Evolutionary conservation across 2,329 filamentous ascomycete genomes (phyloP).

Genomic region (Sclerotinia subarctica): DNA sequence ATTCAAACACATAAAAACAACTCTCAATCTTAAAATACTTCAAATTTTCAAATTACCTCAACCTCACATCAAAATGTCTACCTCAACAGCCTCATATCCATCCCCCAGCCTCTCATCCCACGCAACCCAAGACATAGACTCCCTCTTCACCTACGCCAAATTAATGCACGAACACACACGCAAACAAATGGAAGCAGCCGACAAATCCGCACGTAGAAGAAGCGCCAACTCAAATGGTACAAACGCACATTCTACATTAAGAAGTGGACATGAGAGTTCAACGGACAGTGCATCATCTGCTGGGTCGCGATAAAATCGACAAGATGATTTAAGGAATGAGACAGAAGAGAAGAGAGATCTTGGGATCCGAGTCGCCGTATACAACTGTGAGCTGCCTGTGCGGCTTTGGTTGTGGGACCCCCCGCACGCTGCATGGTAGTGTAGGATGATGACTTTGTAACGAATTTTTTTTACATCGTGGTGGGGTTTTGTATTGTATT

Average conservation of each 20-base stretch:
- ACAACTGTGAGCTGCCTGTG: too few species aligned
- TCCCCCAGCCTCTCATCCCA: not conserved
- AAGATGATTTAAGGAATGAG: too few species aligned
- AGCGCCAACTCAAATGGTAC: conserved; percentile 16
- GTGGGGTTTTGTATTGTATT: too few species aligned
- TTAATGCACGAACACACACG: conserved; percentile 65
- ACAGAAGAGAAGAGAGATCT: too few species aligned
- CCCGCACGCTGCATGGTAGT: too few species aligned
- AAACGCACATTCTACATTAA: conserved; percentile 24
- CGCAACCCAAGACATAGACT: not conserved
- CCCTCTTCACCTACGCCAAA: conserved; percentile 49
- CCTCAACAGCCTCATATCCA: not conserved
- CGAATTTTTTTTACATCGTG: too few species aligned
- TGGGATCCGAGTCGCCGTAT: too few species aligned
- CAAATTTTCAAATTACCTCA: not conserved
- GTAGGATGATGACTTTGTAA: too few species aligned
- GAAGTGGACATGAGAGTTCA: not conserved
- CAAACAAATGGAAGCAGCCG: conserved; percentile 60
- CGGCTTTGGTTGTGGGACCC: too few species aligned
- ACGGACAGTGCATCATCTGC: not conserved
- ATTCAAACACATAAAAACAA: not conserved
- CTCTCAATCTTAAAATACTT: not conserved
- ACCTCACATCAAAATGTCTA: conserved; percentile 8
- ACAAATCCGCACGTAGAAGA: conserved; percentile 43
- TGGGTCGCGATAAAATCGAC: not conserved